Percentiles rank a stretch among this genome's conserved stretches.
phyloP scores from a whole-genome alignment of 805 yeast species.

The Saturnispora serradocipensis region DNA sequence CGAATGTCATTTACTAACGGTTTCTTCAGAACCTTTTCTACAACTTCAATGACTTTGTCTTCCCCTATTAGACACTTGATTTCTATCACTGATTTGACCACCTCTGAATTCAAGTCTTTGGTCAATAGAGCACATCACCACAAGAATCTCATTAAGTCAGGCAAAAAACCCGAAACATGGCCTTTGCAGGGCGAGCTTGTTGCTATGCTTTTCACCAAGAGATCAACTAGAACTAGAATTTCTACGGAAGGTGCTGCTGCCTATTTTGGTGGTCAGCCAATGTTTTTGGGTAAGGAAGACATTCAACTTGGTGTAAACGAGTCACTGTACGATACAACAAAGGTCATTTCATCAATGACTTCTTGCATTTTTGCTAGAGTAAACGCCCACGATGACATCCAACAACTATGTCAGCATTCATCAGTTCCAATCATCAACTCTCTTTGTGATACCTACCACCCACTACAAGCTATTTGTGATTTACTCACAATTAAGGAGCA shows the following conservation, averaged over 20 bases:
- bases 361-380: conserved; percentile 98
- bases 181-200: conserved; percentile 72
- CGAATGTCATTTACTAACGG: conserved; percentile 12
- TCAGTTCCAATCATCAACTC: conserved; percentile 89
- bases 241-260: conserved; percentile 92
- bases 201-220: conserved; percentile 77
- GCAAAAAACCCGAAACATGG: conserved; percentile 33
- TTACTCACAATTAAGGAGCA: conserved; percentile 76
- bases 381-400: conserved; percentile 72
- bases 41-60: conserved; percentile 16
- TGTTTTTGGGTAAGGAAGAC: conserved; percentile 94
- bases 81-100: conserved; percentile 69
- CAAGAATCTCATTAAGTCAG: conserved; percentile 53
- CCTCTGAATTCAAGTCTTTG: conserved; percentile 59
- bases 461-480: conserved; percentile 92
- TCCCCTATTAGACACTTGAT: conserved; percentile 57
- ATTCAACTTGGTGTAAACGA: conserved; percentile 96
- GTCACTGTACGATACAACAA: conserved; percentile 78
- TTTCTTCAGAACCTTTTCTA: conserved; percentile 26
- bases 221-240: conserved; percentile 92
- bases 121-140: conserved; percentile 65
- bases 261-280: conserved; percentile 90
- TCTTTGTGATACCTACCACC: conserved; percentile 87
- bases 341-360: conserved; percentile 89
- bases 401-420: conserved; percentile 67